phyloP scores from a whole-genome alignment of 306 rosid genomes.

The Trifolium repens region DNA sequence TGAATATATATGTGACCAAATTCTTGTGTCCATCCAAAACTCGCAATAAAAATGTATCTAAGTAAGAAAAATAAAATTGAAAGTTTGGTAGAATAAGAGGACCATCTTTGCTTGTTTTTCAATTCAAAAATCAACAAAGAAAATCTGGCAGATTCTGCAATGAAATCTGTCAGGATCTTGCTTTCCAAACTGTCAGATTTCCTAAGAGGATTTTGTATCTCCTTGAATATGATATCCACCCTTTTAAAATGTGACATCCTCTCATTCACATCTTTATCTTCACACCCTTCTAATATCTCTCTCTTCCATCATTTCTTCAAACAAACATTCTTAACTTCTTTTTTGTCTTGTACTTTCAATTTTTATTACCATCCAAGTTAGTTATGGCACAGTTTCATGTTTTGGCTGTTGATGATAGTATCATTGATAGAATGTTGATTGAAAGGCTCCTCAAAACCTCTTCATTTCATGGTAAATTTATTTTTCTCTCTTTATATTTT shows the following conservation, averaged over 20 bases:
- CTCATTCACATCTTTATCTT: constrained; percentile 27
- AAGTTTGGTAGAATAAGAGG: constrained; percentile 39
- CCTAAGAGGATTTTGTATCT: constrained; percentile 52
- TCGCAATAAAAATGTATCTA: not conserved
- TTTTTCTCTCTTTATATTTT: not conserved
- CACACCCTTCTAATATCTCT: constrained; percentile 1
- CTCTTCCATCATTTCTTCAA: not conserved
- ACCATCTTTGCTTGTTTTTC: constrained; percentile 57
- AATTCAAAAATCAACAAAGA: constrained; percentile 67
- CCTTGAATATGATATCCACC: constrained; percentile 49
- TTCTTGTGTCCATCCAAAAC: no score
- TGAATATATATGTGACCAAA: no score
- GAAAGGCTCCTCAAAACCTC: constrained; percentile 87
- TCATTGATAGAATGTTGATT: constrained; percentile 78
- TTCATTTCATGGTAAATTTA: constrained; percentile 70
- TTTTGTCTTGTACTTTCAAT: constrained; percentile 13
- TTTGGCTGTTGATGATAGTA: constrained; percentile 87
- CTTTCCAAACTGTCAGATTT: constrained; percentile 89
- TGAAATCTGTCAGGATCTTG: constrained; percentile 74
- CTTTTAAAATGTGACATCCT: constrained; percentile 54
- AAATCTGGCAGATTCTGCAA: constrained; percentile 69
- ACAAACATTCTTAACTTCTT: not conserved
- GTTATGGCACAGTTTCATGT: constrained; percentile 73
- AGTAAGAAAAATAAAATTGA: constrained; percentile 21
- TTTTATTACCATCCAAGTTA: not conserved